Conservation (phyloP, 345 rosid species). For the Dovyalis caffra region DNA sequence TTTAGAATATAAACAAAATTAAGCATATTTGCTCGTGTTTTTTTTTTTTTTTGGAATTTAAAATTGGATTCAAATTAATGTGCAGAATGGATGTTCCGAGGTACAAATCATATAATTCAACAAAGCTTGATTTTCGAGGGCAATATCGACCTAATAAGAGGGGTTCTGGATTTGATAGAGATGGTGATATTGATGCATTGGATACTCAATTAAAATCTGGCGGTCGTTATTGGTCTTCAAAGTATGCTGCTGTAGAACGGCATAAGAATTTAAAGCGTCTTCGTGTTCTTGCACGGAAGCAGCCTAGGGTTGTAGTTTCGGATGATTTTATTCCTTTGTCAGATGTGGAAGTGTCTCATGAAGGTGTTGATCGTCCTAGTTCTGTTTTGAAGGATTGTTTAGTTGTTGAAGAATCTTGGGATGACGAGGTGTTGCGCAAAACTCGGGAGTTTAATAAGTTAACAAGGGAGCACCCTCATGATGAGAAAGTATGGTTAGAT, state of each 20-base stretch:
- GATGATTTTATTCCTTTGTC: constrained; percentile 65
- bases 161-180: constrained; percentile 47
- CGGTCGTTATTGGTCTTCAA: constrained; percentile 86
- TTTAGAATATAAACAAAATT: too few relatives aligned
- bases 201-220: constrained; percentile 60
- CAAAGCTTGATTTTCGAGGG: constrained; percentile 38
- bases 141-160: constrained; percentile 34
- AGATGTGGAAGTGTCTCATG: constrained; percentile 34
- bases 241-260: constrained; percentile 65
- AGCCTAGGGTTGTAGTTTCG: constrained; percentile 24
- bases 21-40: background rate
- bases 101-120: constrained; percentile 49
- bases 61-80: background rate
- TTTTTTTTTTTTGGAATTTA: background rate
- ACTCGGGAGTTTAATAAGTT: constrained; percentile 72
- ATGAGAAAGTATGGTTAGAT: constrained; percentile 79
- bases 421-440: constrained; percentile 75
- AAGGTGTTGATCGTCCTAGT: constrained; percentile 25
- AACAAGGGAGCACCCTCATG: constrained; percentile 77
- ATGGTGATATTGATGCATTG: constrained; percentile 65
- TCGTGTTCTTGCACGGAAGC: constrained; percentile 43
- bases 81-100: constrained; percentile 91
- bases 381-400: constrained; percentile 26
- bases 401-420: constrained; percentile 82
- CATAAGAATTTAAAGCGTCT: constrained; percentile 59